A percentile compares a stretch with the other conserved stretches of the same genome.
phyloP scores from a whole-genome alignment of 1,139 yeast species.

The Taphrina deformans region DNA sequence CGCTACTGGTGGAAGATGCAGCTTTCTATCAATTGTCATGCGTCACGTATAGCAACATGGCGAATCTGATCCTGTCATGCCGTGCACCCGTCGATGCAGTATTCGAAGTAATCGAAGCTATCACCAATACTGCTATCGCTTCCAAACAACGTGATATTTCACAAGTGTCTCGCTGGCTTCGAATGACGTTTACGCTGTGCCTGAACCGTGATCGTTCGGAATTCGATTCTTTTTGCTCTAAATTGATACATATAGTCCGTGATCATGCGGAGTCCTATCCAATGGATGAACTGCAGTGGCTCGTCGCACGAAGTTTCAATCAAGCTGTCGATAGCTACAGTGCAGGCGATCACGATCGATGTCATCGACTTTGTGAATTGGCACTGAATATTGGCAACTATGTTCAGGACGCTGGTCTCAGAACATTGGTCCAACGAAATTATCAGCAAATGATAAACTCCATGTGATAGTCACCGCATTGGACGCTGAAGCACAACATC shows the following conservation, averaged over 20 bases:
- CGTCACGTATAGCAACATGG: conserved; percentile 28
- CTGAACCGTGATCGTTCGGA: conserved; percentile 25
- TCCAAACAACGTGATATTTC: conserved; percentile 13
- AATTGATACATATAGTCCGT: conserved; percentile 17
- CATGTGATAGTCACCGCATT: too few species aligned
- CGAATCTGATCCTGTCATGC: conserved; percentile 17
- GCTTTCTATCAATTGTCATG: conserved; percentile 30
- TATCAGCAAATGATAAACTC: conserved; percentile 20
- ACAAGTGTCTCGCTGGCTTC: conserved; percentile 36
- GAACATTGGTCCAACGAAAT: conserved; percentile 12
- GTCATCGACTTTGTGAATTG: conserved; percentile 36
- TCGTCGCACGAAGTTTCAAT: conserved; percentile 38
- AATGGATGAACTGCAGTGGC: conserved; percentile 38
- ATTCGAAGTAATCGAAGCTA: conserved; percentile 7
- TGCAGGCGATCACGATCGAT: conserved; percentile 33
- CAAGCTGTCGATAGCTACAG: conserved; percentile 37
- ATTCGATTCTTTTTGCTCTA: not conserved
- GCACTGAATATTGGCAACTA: conserved; percentile 27
- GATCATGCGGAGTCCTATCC: conserved; percentile 34
- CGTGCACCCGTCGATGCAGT: conserved; percentile 2
- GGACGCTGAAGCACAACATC: too few species aligned
- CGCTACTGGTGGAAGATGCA: conserved; percentile 35
- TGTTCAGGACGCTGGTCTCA: conserved; percentile 15
- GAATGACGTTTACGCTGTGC: conserved; percentile 34
- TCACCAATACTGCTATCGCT: conserved; percentile 3